These are phyloP conservation scores for Cryptosporidium sp. DNA, from an alignment of 169 alveolate genomes.

Conservation along the genomic window DNA sequence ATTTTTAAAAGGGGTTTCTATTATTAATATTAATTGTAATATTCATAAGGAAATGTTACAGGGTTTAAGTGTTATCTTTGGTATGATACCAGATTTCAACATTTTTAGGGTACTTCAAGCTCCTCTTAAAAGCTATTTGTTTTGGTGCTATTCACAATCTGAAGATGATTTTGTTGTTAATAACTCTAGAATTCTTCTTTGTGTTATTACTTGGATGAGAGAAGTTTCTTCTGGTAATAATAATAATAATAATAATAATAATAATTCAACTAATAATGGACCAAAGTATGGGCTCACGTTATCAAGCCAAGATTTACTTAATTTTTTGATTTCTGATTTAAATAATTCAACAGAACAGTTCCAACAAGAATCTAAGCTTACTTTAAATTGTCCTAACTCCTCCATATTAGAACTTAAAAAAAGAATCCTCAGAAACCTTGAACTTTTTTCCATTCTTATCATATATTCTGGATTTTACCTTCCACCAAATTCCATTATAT, in stretches of 20 bases:
- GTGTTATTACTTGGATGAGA: constrained; percentile 55
- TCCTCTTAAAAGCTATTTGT: constrained; percentile 26
- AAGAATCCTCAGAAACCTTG: constrained; percentile 19
- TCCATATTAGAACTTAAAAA: neutral
- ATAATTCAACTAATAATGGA: neutral
- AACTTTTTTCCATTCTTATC: constrained; percentile 13
- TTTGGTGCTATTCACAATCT: constrained; percentile 64
- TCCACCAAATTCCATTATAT: neutral
- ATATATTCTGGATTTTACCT: constrained; percentile 34
- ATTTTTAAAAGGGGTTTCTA: constrained; percentile 16
- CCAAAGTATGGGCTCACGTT: constrained; percentile 40
- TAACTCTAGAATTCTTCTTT: constrained; percentile 25
- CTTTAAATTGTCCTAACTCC: neutral
- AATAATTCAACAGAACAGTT: constrained; percentile 1
- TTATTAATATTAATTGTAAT: constrained; percentile 3
- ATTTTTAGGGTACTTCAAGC: constrained; percentile 17
- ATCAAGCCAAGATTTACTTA: constrained; percentile 32
- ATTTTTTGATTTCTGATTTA: constrained; percentile 7
- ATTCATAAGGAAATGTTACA: constrained; percentile 41
- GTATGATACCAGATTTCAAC: constrained; percentile 31
- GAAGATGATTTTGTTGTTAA: constrained; percentile 26
- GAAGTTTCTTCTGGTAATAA: neutral
- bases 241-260: neutral
- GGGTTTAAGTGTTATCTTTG: constrained; percentile 22
- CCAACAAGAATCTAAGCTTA: constrained; percentile 12